These are phyloP conservation scores for Acrocalymma vagum DNA, from an alignment of 2,329 filamentous ascomycete genomes.

Conservation along the genomic window DNA sequence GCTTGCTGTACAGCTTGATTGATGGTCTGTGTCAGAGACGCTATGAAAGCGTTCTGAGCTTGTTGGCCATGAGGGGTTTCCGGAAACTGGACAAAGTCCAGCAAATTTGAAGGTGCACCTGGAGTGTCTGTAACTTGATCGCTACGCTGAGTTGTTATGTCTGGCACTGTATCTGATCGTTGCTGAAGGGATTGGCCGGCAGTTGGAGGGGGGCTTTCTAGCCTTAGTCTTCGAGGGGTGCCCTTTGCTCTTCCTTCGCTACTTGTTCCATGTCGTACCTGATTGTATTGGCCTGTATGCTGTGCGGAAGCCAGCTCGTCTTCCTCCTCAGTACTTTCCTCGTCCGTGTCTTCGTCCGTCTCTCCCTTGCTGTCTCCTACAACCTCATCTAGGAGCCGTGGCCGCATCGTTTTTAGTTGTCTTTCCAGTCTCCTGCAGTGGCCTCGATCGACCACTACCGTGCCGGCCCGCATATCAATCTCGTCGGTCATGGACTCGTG, in stretches of 20 bases:
- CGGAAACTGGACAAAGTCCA: conserved; percentile 35
- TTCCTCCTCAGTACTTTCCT: conserved; percentile 34
- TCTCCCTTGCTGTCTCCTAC: conserved; percentile 34
- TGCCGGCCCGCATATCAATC: conserved; percentile 82
- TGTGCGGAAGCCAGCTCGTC: conserved; percentile 42
- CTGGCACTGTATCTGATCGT: conserved; percentile 1
- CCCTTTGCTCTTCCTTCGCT: conserved; percentile 5
- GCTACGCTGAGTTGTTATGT: conserved; percentile 5
- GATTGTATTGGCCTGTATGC: conserved; percentile 8
- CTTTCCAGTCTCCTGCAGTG: conserved; percentile 71
- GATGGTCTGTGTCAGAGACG: conserved; percentile 30
- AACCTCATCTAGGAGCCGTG: conserved; percentile 30
- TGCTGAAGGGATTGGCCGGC: not conserved
- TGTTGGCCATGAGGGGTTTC: conserved; percentile 40
- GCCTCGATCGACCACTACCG: conserved; percentile 90
- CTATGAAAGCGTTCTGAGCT: conserved; percentile 34
- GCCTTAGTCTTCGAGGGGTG: not conserved
- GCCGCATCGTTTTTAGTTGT: conserved; percentile 17
- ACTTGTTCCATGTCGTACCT: conserved; percentile 3
- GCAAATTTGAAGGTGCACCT: conserved; percentile 24
- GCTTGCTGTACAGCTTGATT: conserved; percentile 34
- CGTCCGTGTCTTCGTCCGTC: conserved; percentile 48
- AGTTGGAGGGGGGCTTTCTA: not conserved
- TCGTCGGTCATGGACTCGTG: conserved; percentile 88
- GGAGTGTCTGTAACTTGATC: conserved; percentile 20